Evolutionary conservation across 371 early-diverging fungal genomes (phyloP).

Genomic region (Mortierella sp.): DNA sequence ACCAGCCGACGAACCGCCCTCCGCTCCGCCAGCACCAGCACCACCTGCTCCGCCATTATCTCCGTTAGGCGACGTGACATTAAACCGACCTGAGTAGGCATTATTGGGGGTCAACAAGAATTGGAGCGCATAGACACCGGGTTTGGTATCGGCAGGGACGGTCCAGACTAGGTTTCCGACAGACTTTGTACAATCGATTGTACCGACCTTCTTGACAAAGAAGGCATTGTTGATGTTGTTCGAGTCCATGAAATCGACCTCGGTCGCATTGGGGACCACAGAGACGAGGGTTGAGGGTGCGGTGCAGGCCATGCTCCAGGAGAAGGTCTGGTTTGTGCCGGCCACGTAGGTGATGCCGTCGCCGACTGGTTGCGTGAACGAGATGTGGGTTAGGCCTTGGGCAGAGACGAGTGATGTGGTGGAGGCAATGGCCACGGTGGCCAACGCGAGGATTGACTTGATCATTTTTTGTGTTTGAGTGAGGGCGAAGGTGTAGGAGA

Average conservation of each 20-base stretch:
- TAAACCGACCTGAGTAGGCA: conserved; percentile 54
- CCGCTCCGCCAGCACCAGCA: not conserved
- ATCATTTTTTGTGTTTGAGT: conserved; percentile 14
- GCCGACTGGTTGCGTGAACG: conserved; percentile 56
- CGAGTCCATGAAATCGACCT: conserved; percentile 58
- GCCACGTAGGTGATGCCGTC: conserved; percentile 52
- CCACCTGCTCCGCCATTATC: not conserved
- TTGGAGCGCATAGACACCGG: conserved; percentile 67
- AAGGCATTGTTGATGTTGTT: conserved; percentile 57
- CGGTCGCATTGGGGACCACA: conserved; percentile 44
- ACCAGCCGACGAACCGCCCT: not conserved
- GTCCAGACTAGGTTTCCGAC: conserved; percentile 63
- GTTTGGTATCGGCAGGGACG: conserved; percentile 63
- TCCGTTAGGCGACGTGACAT: conserved; percentile 34
- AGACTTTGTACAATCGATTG: conserved; percentile 48
- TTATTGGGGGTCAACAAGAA: conserved; percentile 49
- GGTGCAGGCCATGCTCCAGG: conserved; percentile 52
- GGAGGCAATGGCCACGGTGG: conserved; percentile 13
- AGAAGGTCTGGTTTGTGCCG: conserved; percentile 55
- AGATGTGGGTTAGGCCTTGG: conserved; percentile 35
- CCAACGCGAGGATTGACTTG: conserved; percentile 40
- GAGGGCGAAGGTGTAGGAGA: not conserved
- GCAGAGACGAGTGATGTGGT: conserved; percentile 21
- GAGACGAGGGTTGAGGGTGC: conserved; percentile 41
- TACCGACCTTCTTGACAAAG: conserved; percentile 57